Evolutionary conservation across 2,329 filamentous ascomycete species (phyloP), one percentile per base, ranked within the genome.

Genomic region (Seiridium cupressi): DNA sequence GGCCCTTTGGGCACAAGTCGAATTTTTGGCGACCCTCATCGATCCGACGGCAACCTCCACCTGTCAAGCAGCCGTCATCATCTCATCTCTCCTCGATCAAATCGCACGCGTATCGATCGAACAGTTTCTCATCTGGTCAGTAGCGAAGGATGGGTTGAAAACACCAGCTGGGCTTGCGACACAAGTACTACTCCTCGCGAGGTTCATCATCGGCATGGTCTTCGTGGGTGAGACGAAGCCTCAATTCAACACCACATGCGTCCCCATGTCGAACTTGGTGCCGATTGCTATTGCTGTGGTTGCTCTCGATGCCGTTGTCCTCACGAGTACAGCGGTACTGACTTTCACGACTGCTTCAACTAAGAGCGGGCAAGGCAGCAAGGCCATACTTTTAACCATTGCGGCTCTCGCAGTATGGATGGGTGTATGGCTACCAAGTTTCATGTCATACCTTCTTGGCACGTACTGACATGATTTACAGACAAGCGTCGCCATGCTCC

Each of bases 61-160:
- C 10, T 88, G 85, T 67, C 83, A 85, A 68, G 70, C 82, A 57
- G 76, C 79, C 59, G 74, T 85, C 49, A 74, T 79, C 40, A 81
- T 87, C 65, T 78, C 81, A 51, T 77, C 82, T 7, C 65, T 79
- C 32, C 85, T 87, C 70, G 85, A 88, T 64, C 84, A 88, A 68
- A 68, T 86, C 32, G 81, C 80, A 18, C 78, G 85, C 55, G 72
- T 82, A 55, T 76, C 80, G 42, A 70, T 85, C 59, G 79, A 85
- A 64, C 84, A 86, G 68, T 83, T 80, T 60, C 68, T 86, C 4
- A 64, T 84, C 48, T 86, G 83, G 81, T 76, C 75, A 4, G 74
- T 82, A 60, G 79, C 77, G 65, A 72, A 70, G 26, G 73, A 74
- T 38, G 66, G 70, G n/a, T 72, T 69, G 64, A 72, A 73, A 38